These are phyloP conservation scores for Phytophthora nicotianae DNA, from an alignment of 352 stramenopile genomes.

Conservation along the genomic window DNA sequence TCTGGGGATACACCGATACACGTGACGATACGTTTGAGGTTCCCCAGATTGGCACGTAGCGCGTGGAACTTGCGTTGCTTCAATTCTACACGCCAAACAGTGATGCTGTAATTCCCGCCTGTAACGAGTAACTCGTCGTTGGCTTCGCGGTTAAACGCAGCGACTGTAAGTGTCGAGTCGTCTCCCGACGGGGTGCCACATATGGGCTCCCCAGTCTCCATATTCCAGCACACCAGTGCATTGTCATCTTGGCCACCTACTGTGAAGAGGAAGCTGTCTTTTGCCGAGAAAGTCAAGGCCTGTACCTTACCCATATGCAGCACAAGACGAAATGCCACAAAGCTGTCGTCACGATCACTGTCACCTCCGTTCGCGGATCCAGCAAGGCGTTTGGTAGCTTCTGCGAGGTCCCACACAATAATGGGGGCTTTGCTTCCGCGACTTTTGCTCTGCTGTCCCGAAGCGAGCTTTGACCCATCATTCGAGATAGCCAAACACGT, in stretches of 20 bases:
- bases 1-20: conserved; percentile 93
- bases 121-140: conserved; percentile 95
- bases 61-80: conserved; percentile 93
- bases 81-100: conserved; percentile 88
- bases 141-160: conserved; percentile 80
- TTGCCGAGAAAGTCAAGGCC: conserved; percentile 89
- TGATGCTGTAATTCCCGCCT: conserved; percentile 93
- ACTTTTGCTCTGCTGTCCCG: conserved; percentile 91
- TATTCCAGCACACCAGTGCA: conserved; percentile 96
- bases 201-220: conserved; percentile 87
- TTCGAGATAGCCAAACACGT: conserved; percentile 93
- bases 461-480: conserved; percentile 89
- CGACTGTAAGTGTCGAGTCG: conserved; percentile 90
- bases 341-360: conserved; percentile 24
- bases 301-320: conserved; percentile 96
- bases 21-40: conserved; percentile 92
- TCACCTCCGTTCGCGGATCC: conserved; percentile 72
- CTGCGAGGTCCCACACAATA: conserved; percentile 94
- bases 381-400: conserved; percentile 74
- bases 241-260: conserved; percentile 97
- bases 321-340: conserved; percentile 91
- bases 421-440: conserved; percentile 95
- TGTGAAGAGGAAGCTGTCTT: conserved; percentile 91
- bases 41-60: conserved; percentile 94
- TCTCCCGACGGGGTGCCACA: conserved; percentile 93